Evolutionary conservation across 140 eudicot species (phyloP).

Genomic region (Stevia rebaudiana): DNA sequence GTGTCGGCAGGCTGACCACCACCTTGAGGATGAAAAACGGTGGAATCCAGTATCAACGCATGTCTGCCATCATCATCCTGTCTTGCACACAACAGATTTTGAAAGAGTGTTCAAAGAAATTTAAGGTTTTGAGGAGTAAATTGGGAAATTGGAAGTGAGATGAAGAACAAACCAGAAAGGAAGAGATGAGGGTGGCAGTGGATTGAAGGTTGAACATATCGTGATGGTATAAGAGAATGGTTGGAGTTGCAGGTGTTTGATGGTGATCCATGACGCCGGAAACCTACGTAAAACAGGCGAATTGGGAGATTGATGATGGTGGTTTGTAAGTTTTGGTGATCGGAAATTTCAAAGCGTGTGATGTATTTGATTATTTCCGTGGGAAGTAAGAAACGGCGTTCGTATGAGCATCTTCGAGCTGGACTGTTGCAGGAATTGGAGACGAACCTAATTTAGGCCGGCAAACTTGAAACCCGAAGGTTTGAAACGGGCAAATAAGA

Average conservation of each 20-base stretch:
- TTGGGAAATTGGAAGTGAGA: not conserved
- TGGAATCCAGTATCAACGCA: slow-evolving; percentile 59
- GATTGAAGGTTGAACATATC: slow-evolving; percentile 56
- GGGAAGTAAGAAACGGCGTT: no score
- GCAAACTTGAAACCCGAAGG: no score
- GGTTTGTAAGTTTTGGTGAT: not conserved
- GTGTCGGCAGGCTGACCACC: slow-evolving; percentile 89
- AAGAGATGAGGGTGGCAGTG: slow-evolving; percentile 44
- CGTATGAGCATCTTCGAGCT: no score
- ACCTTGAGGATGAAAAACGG: slow-evolving; percentile 88
- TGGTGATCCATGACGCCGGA: not conserved
- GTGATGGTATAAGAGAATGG: slow-evolving; percentile 50
- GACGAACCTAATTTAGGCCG: no score
- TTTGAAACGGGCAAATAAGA: no score
- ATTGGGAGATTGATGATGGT: not conserved
- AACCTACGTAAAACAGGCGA: not conserved
- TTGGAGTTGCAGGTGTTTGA: slow-evolving; percentile 19
- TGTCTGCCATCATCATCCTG: slow-evolving; percentile 67
- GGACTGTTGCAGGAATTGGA: no score
- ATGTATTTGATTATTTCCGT: no score
- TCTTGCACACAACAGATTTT: not conserved
- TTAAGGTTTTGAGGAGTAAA: slow-evolving; percentile 5
- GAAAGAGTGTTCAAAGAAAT: no score
- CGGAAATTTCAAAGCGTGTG: not conserved
- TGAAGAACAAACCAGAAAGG: slow-evolving; percentile 34